These are phyloP conservation scores for Populus tremula DNA, from an alignment of 345 rosid species.

Conservation along the genomic window DNA sequence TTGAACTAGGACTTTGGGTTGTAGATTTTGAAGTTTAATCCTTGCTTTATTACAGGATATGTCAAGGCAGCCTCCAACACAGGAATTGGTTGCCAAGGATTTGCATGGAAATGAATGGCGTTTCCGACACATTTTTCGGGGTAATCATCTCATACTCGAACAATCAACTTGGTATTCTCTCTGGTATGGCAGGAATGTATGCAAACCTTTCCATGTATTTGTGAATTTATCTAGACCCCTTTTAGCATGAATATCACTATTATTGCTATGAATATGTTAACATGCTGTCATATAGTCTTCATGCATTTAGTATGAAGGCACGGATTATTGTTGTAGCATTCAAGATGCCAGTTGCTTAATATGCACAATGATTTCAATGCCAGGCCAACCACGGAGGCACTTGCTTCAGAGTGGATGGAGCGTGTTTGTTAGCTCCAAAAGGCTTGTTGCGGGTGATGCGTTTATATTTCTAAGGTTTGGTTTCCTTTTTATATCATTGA, in stretches of 20 bases:
- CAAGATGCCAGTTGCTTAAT: not conserved
- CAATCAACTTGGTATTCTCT: not conserved
- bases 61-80: conserved; percentile 62
- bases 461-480: conserved; percentile 57
- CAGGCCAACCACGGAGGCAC: conserved; percentile 72
- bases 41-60: conserved; percentile 43
- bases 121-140: conserved; percentile 60
- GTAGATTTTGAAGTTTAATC: not conserved
- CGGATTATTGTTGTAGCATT: not conserved
- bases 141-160: conserved; percentile 8
- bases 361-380: not conserved
- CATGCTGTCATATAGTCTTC: not conserved
- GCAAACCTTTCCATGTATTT: not conserved
- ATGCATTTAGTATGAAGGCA: not conserved
- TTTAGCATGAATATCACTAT: not conserved
- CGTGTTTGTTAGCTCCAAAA: conserved; percentile 56
- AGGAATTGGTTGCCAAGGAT: conserved; percentile 63
- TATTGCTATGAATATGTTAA: not conserved
- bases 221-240: not conserved
- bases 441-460: conserved; percentile 69
- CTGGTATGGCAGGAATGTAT: not conserved
- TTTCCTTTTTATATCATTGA: not conserved
- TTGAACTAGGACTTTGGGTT: not conserved
- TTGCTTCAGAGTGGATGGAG: conserved; percentile 71
- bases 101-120: conserved; percentile 61